Evolutionary conservation across 2,329 filamentous ascomycete genomes (phyloP).

Genomic region (Neofusicoccum ribis): DNA sequence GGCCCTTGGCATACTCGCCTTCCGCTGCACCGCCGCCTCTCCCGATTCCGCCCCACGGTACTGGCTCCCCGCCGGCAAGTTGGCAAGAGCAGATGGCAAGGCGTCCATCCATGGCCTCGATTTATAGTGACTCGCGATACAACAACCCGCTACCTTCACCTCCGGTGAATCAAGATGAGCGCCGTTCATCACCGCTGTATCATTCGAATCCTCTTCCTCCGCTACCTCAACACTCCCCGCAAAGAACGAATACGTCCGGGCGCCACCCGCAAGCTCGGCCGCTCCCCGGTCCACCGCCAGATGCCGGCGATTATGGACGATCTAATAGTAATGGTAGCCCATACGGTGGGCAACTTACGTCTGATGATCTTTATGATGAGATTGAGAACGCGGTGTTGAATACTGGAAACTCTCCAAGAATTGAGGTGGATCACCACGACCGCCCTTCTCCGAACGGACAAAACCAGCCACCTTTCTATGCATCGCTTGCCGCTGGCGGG

Average conservation of each 20-base stretch:
- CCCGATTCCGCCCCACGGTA: constrained; percentile 34
- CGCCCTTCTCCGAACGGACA: not conserved
- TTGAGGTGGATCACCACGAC: constrained; percentile 23
- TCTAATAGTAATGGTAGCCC: constrained; percentile 35
- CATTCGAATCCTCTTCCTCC: constrained; percentile 41
- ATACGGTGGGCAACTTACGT: constrained; percentile 41
- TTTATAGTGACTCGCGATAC: constrained; percentile 7
- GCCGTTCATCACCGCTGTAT: not conserved
- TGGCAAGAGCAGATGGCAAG: constrained; percentile 27
- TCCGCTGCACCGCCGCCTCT: constrained; percentile 36
- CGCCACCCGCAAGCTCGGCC: constrained; percentile 60
- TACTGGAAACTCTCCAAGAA: constrained; percentile 22
- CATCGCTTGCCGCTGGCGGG: constrained; percentile 28
- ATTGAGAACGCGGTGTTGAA: constrained; percentile 55
- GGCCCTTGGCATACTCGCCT: constrained; percentile 33
- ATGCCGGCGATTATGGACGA: constrained; percentile 36
- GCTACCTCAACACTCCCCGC: constrained; percentile 49
- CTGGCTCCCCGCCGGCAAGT: constrained; percentile 34
- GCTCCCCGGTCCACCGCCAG: constrained; percentile 58
- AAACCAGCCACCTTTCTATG: constrained; percentile 15
- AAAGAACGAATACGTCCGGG: constrained; percentile 53
- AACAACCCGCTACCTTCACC: constrained; percentile 17
- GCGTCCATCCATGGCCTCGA: constrained; percentile 13
- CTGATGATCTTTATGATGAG: constrained; percentile 58
- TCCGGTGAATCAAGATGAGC: constrained; percentile 11